phyloP scores from a whole-genome alignment of 805 yeast genomes.

The Candida xyloterini region DNA sequence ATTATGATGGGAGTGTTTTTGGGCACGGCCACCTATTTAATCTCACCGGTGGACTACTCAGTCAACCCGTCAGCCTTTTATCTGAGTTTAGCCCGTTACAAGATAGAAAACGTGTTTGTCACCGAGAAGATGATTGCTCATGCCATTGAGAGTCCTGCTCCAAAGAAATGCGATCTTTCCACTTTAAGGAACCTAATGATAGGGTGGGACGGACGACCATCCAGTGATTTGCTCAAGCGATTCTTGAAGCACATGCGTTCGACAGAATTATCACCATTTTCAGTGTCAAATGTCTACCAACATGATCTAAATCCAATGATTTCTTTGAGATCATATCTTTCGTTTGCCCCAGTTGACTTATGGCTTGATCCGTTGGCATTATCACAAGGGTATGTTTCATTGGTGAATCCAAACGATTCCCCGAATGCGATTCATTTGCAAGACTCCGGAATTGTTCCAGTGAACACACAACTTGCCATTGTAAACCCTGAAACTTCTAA shows the following conservation, averaged over 20 bases:
- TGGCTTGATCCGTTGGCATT: constrained; percentile 85
- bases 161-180: constrained; percentile 59
- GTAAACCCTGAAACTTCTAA: constrained; percentile 89
- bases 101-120: constrained; percentile 81
- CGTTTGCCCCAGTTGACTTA: constrained; percentile 82
- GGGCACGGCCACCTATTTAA: constrained; percentile 81
- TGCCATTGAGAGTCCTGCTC: constrained; percentile 48
- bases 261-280: constrained; percentile 61
- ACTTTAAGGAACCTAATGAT: constrained; percentile 80
- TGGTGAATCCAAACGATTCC: constrained; percentile 69
- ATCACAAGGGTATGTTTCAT: constrained; percentile 81
- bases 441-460: constrained; percentile 95
- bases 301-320: constrained; percentile 81
- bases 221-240: constrained; percentile 51
- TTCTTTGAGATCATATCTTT: constrained; percentile 80
- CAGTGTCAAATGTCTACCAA: constrained; percentile 74
- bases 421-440: constrained; percentile 74
- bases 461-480: constrained; percentile 88
- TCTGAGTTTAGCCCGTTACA: constrained; percentile 66
- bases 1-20: constrained; percentile 77
- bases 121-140: constrained; percentile 80
- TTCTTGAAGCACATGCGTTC: constrained; percentile 61
- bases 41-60: constrained; percentile 75
- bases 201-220: constrained; percentile 73
- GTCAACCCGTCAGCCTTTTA: constrained; percentile 71